Conservation (phyloP, 345 rosid genomes). For the Combretum micranthum region DNA sequence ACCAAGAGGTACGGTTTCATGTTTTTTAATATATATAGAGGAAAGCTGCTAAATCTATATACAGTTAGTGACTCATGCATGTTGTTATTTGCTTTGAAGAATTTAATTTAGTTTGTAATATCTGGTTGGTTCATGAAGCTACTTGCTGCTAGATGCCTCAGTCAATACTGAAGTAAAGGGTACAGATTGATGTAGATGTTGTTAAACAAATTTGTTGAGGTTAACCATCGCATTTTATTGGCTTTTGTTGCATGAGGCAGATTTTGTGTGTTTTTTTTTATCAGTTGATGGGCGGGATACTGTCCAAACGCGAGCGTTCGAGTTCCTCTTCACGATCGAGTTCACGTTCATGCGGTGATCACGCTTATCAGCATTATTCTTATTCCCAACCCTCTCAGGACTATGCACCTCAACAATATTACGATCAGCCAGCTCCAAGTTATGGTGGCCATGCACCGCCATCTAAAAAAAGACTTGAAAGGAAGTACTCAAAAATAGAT, state of each 20-base stretch:
- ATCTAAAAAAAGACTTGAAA: conserved; percentile 36
- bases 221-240: not conserved
- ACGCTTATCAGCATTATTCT: conserved; percentile 19
- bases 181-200: too few relatives aligned
- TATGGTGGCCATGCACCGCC: conserved; percentile 25
- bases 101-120: too few relatives aligned
- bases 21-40: too few relatives aligned
- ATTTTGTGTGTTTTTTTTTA: conserved; percentile 3
- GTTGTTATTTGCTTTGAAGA: too few relatives aligned
- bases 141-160: too few relatives aligned
- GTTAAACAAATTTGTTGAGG: too few relatives aligned
- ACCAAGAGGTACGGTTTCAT: too few relatives aligned
- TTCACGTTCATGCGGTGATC: conserved; percentile 31
- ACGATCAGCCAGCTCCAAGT: conserved; percentile 32
- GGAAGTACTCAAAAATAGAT: conserved; percentile 63
- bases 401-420: conserved; percentile 27
- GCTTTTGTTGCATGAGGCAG: conserved; percentile 18
- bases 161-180: too few relatives aligned
- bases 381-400: conserved; percentile 36
- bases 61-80: too few relatives aligned
- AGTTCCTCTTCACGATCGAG: conserved; percentile 26
- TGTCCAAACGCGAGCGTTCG: conserved; percentile 31
- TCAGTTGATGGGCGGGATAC: conserved; percentile 48
- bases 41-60: too few relatives aligned
- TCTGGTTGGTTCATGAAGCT: too few relatives aligned